Base-by-base conservation (phyloP, 139 green algal genomes). In the Chlamydomonas eustigma region DNA sequence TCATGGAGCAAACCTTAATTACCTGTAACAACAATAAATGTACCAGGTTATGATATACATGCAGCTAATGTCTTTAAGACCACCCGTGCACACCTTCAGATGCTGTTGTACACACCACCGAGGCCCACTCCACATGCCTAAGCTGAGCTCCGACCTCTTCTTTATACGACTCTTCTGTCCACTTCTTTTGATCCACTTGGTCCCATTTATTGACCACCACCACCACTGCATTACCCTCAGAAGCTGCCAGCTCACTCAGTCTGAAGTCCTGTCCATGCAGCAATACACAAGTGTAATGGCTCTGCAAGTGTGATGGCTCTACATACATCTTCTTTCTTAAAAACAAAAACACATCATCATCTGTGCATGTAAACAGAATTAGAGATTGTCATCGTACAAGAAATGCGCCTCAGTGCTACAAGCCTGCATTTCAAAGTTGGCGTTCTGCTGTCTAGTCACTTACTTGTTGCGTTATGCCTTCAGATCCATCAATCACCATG, bases 171-270 rank as follows among this genome's bases (percentile, higher is more conserved):
- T 90, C 79, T 37, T 89, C 74, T 58, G 79, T 74, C 69, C 76
- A 81, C 28, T 78, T 2, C 3, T 65, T 34, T 2, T 35, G 51
- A 69, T 90, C 83, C 39, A 98, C 81, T 1, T 83, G 81, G 81
- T 99, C 95, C 95, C 94, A 99, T 87, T 99, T 99, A 88, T 99
- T 99, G 18, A 97, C 87, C 1, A 95, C 92, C 5, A 99, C 74
- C 71, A 99, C 92, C 69, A 91, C 91, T 4, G 91, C 94, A 36
- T 90, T 86, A 37, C 94, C 94, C 81, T 95, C 92, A 5, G 64
- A 78, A 1, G 88, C 87, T n/a, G 82, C 78, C 68, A 88, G 39
- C 79, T 91, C 86, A 18, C 58, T 86, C 35, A 94, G 74, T 0
- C 83, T 79, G 74, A 89, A 91, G 74, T 94, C 90, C 88, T 92